Conservation (phyloP, 1,139 yeast genomes). For the Yamadazyma buinensis region DNA sequence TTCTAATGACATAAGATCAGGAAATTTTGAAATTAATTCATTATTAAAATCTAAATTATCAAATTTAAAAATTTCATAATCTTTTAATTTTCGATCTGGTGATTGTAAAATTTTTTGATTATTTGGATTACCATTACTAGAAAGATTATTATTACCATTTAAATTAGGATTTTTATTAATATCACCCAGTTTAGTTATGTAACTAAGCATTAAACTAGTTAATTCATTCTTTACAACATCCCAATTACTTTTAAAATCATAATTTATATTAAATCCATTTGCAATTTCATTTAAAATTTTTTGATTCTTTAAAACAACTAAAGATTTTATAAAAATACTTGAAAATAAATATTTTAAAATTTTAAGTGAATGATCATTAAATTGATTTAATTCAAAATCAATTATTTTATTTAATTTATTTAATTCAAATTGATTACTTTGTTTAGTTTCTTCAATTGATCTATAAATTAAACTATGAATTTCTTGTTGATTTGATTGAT, state of each 20-base stretch:
- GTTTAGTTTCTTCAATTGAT: constrained; percentile 62
- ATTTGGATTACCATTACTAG: background rate
- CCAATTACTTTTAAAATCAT: constrained; percentile 56
- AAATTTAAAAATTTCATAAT: constrained; percentile 41
- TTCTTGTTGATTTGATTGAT: constrained; percentile 41
- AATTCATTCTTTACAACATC: constrained; percentile 54
- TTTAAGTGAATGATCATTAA: constrained; percentile 50
- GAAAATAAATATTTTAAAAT: constrained; percentile 70
- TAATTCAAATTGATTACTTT: constrained; percentile 33
- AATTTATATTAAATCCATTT: constrained; percentile 9
- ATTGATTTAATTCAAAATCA: constrained; percentile 22
- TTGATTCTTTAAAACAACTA: constrained; percentile 68
- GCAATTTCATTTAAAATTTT: constrained; percentile 56
- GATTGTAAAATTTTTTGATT: background rate
- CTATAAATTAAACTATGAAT: constrained; percentile 51
- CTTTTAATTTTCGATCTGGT: constrained; percentile 13
- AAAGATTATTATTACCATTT: background rate
- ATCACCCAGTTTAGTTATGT: constrained; percentile 33
- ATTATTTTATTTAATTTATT: constrained; percentile 30
- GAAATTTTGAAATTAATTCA: constrained; percentile 8
- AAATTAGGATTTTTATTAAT: background rate
- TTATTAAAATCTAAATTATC: constrained; percentile 39
- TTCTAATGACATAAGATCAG: constrained; percentile 8
- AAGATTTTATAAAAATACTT: constrained; percentile 57
- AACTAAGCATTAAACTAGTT: constrained; percentile 50